These are phyloP conservation scores for Tephrocybe sp. DNA, from an alignment of 768 basidiomycete species.

Conservation along the genomic window DNA sequence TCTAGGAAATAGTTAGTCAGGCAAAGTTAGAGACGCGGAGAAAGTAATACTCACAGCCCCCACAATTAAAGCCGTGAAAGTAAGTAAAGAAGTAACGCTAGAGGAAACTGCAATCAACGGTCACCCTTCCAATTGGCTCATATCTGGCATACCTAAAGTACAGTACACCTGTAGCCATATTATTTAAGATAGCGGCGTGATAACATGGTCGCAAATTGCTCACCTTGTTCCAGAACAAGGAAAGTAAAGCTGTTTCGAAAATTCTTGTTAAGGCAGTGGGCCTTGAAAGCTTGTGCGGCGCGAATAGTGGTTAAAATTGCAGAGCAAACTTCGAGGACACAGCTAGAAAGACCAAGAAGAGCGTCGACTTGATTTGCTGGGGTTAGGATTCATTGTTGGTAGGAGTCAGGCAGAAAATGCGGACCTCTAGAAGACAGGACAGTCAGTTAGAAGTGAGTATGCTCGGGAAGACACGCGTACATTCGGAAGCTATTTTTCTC, in stretches of 20 bases:
- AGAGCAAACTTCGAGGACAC: slow-evolving; percentile 22
- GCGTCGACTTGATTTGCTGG: background rate
- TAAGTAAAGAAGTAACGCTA: slow-evolving; percentile 11
- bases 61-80: background rate
- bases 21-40: background rate
- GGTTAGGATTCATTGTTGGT: background rate
- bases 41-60: background rate
- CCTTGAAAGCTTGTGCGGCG: slow-evolving; percentile 19
- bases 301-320: slow-evolving; percentile 22
- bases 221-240: slow-evolving; percentile 26
- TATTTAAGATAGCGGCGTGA: background rate
- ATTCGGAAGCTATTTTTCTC: slow-evolving; percentile 7
- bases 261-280: slow-evolving; percentile 9
- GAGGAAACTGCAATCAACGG: slow-evolving; percentile 8
- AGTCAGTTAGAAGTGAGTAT: background rate
- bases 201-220: background rate
- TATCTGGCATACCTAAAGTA: slow-evolving; percentile 22
- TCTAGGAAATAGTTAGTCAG: background rate
- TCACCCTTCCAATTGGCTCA: too few species aligned
- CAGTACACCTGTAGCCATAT: slow-evolving; percentile 17
- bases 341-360: slow-evolving; percentile 24
- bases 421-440: background rate
- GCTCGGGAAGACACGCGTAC: slow-evolving; percentile 1
- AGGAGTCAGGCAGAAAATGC: too few species aligned
- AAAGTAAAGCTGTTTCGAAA: slow-evolving; percentile 18